Evolutionary conservation across 1,139 yeast genomes (phyloP).

Genomic region (Eremothecium coryli): DNA sequence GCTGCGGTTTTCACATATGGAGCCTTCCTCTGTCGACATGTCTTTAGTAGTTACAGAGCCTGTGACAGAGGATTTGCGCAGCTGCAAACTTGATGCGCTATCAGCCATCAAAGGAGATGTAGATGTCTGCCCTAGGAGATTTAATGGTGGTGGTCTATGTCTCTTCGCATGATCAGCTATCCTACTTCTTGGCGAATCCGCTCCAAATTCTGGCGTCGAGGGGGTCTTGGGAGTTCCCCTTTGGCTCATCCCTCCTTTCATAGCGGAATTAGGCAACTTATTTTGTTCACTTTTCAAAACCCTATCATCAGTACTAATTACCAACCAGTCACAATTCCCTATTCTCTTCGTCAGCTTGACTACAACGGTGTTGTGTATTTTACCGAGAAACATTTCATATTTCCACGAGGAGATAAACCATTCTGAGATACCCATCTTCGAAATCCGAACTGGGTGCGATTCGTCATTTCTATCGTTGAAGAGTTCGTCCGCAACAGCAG

Average conservation of each 20-base stretch:
- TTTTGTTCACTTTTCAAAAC: slow-evolving; percentile 9
- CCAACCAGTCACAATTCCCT: slow-evolving; percentile 33
- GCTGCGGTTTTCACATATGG: not conserved
- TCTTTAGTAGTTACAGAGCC: too few species aligned
- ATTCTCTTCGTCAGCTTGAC: slow-evolving; percentile 30
- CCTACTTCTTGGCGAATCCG: not conserved
- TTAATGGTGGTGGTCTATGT: slow-evolving; percentile 11
- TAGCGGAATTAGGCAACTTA: slow-evolving; percentile 4
- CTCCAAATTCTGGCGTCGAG: not conserved
- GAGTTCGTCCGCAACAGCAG: slow-evolving; percentile 9
- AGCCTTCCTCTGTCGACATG: not conserved
- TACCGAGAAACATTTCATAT: slow-evolving; percentile 30
- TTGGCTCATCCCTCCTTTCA: not conserved
- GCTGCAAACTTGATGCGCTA: too few species aligned
- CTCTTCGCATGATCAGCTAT: slow-evolving; percentile 6
- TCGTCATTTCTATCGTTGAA: slow-evolving; percentile 5
- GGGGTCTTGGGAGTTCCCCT: not conserved
- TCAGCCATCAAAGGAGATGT: slow-evolving; percentile 10
- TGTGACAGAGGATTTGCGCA: too few species aligned
- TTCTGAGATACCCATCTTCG: slow-evolving; percentile 30
- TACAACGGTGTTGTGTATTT: slow-evolving; percentile 29
- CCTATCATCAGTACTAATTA: slow-evolving; percentile 28
- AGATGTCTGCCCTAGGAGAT: slow-evolving; percentile 10
- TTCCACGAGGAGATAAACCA: slow-evolving; percentile 33
- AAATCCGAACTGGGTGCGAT: slow-evolving; percentile 25